phyloP scores from a whole-genome alignment of 768 basidiomycete genomes.

The Auriscalpium vulgare region DNA sequence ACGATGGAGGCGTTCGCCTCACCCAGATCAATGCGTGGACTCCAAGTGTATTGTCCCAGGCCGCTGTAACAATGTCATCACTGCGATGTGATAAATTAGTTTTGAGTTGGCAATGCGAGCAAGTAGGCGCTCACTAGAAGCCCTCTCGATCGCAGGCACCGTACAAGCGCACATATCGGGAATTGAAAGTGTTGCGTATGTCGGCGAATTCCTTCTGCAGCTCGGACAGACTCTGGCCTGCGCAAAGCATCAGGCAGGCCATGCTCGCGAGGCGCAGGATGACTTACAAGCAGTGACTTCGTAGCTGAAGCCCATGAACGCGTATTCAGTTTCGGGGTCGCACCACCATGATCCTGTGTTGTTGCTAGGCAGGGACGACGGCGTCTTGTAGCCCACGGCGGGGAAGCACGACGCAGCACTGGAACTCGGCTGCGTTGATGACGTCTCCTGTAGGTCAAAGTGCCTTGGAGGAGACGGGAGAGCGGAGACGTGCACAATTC shows the following conservation, averaged over 20 bases:
- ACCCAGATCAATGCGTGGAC: slow-evolving; percentile 75
- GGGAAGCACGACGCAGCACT: slow-evolving; percentile 26
- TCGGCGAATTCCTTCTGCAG: slow-evolving; percentile 50
- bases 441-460: no score
- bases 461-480: background rate
- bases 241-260: slow-evolving; percentile 2
- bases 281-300: slow-evolving; percentile 56
- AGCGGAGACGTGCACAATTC: background rate
- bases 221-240: slow-evolving; percentile 50
- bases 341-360: slow-evolving; percentile 41
- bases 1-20: slow-evolving; percentile 10
- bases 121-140: slow-evolving; percentile 26
- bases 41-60: slow-evolving; percentile 60
- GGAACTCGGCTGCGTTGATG: background rate
- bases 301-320: slow-evolving; percentile 72
- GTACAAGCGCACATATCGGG: slow-evolving; percentile 55
- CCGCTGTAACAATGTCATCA: slow-evolving; percentile 51
- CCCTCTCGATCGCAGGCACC: slow-evolving; percentile 31
- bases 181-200: slow-evolving; percentile 49
- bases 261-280: background rate
- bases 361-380: slow-evolving; percentile 33
- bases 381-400: slow-evolving; percentile 45
- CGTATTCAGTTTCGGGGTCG: slow-evolving; percentile 52
- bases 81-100: no score
- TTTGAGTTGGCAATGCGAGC: no score